Conservation (phyloP, 2,329 filamentous ascomycete genomes). For the Lasiodiplodia citricola region DNA sequence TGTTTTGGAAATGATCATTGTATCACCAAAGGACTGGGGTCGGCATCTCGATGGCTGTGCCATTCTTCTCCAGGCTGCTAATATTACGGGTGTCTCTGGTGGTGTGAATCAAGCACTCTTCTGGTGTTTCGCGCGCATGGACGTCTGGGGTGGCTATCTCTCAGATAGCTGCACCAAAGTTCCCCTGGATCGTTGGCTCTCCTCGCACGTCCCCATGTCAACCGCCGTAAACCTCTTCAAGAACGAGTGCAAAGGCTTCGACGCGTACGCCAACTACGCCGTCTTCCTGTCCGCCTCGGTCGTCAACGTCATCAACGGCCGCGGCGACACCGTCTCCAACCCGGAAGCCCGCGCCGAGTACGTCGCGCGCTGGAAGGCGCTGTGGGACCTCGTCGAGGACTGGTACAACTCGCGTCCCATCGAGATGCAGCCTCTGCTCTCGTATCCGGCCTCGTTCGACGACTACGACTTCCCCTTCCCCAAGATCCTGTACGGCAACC, state of each 20-base stretch:
- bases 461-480: conserved; percentile 28
- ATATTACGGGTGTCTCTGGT: conserved; percentile 57
- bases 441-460: conserved; percentile 19
- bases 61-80: conserved; percentile 57
- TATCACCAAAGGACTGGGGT: conserved; percentile 57
- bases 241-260: conserved; percentile 45
- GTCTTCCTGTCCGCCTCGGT: conserved; percentile 62
- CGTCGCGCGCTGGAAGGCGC: conserved; percentile 37
- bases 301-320: conserved; percentile 33
- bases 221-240: conserved; percentile 47
- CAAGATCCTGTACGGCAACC: conserved; percentile 30
- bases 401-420: conserved; percentile 41
- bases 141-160: conserved; percentile 62
- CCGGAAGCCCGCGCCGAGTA: conserved; percentile 30
- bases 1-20: conserved; percentile 57
- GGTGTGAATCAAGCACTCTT: conserved; percentile 61
- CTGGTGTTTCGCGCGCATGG: conserved; percentile 65
- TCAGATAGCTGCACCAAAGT: conserved; percentile 58
- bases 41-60: conserved; percentile 64
- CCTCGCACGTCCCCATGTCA: conserved; percentile 46
- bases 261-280: conserved; percentile 65
- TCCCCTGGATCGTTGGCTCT: conserved; percentile 55
- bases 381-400: conserved; percentile 40
- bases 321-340: conserved; percentile 34
- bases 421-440: conserved; percentile 29